These are phyloP conservation scores for Acrocalymma vagum DNA, from an alignment of 2,329 filamentous ascomycete genomes.

Conservation along the genomic window DNA sequence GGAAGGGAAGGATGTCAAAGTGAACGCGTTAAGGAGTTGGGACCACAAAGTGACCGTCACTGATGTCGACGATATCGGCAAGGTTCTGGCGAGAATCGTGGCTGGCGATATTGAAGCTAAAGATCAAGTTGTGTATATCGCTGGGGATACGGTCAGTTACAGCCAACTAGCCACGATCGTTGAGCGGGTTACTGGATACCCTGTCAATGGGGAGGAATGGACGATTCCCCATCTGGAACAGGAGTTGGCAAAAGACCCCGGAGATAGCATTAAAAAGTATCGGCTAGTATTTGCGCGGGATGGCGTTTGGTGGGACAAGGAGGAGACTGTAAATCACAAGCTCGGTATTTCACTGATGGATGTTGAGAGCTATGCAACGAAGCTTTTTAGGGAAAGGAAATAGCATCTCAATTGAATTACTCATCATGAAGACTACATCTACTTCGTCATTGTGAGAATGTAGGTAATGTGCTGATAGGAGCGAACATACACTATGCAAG, in stretches of 20 bases:
- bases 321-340: constrained; percentile 61
- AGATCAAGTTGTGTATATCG: constrained; percentile 62
- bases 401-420: constrained; percentile 10
- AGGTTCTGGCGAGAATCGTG: constrained; percentile 65
- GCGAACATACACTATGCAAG: too few species aligned
- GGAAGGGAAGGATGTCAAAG: constrained; percentile 30
- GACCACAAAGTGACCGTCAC: constrained; percentile 70
- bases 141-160: constrained; percentile 71
- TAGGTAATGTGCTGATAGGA: too few species aligned
- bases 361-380: constrained; percentile 51
- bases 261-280: constrained; percentile 66
- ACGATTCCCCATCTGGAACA: constrained; percentile 53
- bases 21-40: constrained; percentile 69
- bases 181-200: constrained; percentile 51
- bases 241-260: constrained; percentile 58
- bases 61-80: constrained; percentile 69
- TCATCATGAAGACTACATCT: too few species aligned
- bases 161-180: constrained; percentile 61
- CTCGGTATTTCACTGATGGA: constrained; percentile 56
- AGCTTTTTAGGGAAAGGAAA: constrained; percentile 15
- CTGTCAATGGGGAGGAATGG: constrained; percentile 62
- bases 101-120: constrained; percentile 40
- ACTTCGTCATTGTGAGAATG: too few species aligned
- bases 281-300: constrained; percentile 67
- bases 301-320: constrained; percentile 67